phyloP scores from a whole-genome alignment of 2,329 filamentous ascomycete species.

The Claviceps paspali region DNA sequence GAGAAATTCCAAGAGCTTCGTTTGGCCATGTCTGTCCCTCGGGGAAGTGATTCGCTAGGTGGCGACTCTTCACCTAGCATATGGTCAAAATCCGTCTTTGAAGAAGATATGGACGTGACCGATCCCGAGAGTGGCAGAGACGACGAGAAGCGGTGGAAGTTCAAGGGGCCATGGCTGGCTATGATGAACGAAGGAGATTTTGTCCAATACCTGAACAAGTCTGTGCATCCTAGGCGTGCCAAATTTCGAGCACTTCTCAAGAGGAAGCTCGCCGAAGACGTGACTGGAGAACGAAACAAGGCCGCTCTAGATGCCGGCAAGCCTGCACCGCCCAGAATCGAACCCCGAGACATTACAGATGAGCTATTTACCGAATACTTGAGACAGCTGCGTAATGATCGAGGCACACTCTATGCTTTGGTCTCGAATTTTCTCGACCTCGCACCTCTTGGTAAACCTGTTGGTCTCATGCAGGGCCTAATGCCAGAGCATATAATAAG shows the following conservation, averaged over 20 bases:
- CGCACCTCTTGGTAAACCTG: conserved; percentile 29
- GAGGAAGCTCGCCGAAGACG: conserved; percentile 29
- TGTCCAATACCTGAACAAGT: conserved; percentile 35
- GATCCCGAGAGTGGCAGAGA: conserved; percentile 19
- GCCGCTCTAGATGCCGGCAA: conserved; percentile 25
- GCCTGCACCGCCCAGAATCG: conserved; percentile 13
- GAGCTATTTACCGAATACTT: conserved; percentile 36
- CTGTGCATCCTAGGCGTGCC: conserved; percentile 34
- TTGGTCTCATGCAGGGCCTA: conserved; percentile 14
- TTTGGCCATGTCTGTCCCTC: conserved; percentile 49
- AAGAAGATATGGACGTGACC: conserved; percentile 41
- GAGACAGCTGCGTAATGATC: conserved; percentile 35
- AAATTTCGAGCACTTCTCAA: conserved; percentile 42
- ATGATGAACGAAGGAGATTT: conserved; percentile 47
- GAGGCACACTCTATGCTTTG: conserved; percentile 32
- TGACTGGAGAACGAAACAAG: conserved; percentile 22
- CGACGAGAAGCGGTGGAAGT: conserved; percentile 46
- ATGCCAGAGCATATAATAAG: conserved; percentile 12
- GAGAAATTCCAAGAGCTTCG: conserved; percentile 77
- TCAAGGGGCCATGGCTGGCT: conserved; percentile 50
- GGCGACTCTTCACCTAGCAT: conserved; percentile 7
- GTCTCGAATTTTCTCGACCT: conserved; percentile 49
- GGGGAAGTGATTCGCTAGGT: conserved; percentile 9
- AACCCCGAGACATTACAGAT: conserved; percentile 28
- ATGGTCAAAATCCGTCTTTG: conserved; percentile 39